Conservation (phyloP, 2,329 filamentous ascomycete genomes). For the Xylaria multiplex region DNA sequence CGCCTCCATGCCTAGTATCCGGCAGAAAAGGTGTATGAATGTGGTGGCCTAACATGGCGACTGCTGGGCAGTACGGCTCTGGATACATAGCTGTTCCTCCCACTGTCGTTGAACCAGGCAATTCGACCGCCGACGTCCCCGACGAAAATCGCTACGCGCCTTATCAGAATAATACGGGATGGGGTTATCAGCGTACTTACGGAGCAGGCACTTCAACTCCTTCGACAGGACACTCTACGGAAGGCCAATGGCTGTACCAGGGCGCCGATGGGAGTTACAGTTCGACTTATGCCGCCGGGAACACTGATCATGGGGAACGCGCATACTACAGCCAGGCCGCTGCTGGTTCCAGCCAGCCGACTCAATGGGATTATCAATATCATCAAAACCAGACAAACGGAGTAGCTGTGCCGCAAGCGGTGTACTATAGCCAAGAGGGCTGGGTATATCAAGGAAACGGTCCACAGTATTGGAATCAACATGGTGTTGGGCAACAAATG, state of each 20-base stretch:
- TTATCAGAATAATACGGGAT: slow-evolving; percentile 21
- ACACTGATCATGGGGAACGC: not conserved
- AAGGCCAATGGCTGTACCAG: slow-evolving; percentile 30
- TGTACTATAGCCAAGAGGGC: slow-evolving; percentile 23
- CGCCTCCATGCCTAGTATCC: slow-evolving; percentile 30
- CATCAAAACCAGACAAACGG: slow-evolving; percentile 11
- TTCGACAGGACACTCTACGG: slow-evolving; percentile 16
- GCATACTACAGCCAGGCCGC: slow-evolving; percentile 15
- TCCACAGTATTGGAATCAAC: slow-evolving; percentile 31
- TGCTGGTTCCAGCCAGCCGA: slow-evolving; percentile 5
- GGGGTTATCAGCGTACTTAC: slow-evolving; percentile 18
- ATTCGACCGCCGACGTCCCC: slow-evolving; percentile 14
- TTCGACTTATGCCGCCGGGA: slow-evolving; percentile 5
- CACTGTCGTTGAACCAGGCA: slow-evolving; percentile 17
- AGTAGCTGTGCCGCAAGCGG: slow-evolving; percentile 31
- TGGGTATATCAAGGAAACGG: slow-evolving; percentile 23
- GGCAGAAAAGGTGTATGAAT: slow-evolving; percentile 30
- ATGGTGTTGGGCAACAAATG: slow-evolving; percentile 12
- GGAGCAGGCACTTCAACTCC: not conserved
- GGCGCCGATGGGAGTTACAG: slow-evolving; percentile 5
- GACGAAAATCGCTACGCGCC: slow-evolving; percentile 29
- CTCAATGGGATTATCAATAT: slow-evolving; percentile 26
- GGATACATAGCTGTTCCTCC: slow-evolving; percentile 34
- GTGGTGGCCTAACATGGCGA: slow-evolving; percentile 36
- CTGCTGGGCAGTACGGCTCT: slow-evolving; percentile 32